These are phyloP conservation scores for Backusella psychrophila DNA, from an alignment of 192 early-diverging fungal genomes.

Conservation along the genomic window DNA sequence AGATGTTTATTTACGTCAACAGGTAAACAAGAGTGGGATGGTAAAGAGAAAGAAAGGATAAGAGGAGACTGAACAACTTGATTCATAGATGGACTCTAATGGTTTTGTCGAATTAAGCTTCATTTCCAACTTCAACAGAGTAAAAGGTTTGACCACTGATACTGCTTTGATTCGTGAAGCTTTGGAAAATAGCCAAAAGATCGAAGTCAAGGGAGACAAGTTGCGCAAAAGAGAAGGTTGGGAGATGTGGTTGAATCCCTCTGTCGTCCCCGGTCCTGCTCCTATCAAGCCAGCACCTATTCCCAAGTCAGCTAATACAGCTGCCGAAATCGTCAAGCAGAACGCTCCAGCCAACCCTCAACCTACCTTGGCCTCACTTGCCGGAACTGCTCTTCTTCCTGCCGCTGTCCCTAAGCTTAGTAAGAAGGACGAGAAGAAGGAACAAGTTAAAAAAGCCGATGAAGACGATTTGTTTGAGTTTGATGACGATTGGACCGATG, in stretches of 20 bases:
- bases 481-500: conserved; percentile 75
- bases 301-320: neutral
- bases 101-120: conserved; percentile 81
- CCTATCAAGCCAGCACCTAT: neutral
- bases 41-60: neutral
- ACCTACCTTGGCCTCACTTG: conserved; percentile 25
- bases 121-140: conserved; percentile 87
- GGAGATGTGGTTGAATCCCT: conserved; percentile 79
- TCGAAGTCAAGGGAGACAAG: conserved; percentile 37
- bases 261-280: conserved; percentile 5
- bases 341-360: conserved; percentile 13
- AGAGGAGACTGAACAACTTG: neutral
- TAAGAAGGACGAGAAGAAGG: neutral
- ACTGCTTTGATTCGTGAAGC: conserved; percentile 60
- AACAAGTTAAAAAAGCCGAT: conserved; percentile 12
- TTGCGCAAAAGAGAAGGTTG: conserved; percentile 78
- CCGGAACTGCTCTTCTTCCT: conserved; percentile 10
- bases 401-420: conserved; percentile 1
- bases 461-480: conserved; percentile 81
- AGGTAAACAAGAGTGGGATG: conserved; percentile 20
- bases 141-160: conserved; percentile 70
- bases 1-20: conserved; percentile 87
- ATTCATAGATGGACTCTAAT: conserved; percentile 80
- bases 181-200: conserved; percentile 40
- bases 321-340: conserved; percentile 20